Conservation (phyloP, 1,284 basidiomycete genomes). For the Cutaneotrichosporon sp. region DNA sequence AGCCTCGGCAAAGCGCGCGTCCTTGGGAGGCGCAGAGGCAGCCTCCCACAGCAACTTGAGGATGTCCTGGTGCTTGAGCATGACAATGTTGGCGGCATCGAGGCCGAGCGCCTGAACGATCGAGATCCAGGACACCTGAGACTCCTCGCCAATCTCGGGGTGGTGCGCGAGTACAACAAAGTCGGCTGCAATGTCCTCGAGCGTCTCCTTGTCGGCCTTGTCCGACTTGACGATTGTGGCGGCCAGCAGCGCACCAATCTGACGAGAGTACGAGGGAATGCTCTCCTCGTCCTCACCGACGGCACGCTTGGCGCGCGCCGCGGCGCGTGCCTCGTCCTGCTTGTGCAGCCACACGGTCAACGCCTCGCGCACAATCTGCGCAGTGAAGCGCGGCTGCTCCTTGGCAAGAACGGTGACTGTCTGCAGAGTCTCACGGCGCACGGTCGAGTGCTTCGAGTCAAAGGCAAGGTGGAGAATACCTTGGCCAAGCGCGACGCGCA, state of each 20-base stretch:
- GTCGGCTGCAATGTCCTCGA: conserved; percentile 49
- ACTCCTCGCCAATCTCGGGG: conserved; percentile 58
- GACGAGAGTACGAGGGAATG: conserved; percentile 27
- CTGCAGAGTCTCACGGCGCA: conserved; percentile 53
- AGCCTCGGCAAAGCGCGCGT: conserved; percentile 50
- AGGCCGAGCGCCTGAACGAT: conserved; percentile 62
- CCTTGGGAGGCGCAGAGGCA: conserved; percentile 19
- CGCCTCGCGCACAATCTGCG: conserved; percentile 57
- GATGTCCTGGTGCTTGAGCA: conserved; percentile 32
- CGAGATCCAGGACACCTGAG: conserved; percentile 75
- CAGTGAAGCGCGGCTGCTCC: conserved; percentile 52
- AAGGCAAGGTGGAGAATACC: conserved; percentile 64
- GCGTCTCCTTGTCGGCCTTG: conserved; percentile 19
- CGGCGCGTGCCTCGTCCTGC: conserved; percentile 28
- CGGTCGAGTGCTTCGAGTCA: conserved; percentile 55
- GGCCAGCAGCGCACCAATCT: conserved; percentile 36
- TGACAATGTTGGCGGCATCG: conserved; percentile 58
- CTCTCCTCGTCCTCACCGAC: conserved; percentile 29
- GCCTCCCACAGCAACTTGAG: conserved; percentile 37
- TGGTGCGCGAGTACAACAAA: conserved; percentile 71
- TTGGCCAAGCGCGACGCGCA: conserved; percentile 60
- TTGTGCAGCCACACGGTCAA: conserved; percentile 45
- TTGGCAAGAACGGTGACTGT: conserved; percentile 49
- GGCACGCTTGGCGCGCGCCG: conserved; percentile 19
- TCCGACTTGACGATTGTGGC: conserved; percentile 13